Evolutionary conservation across 2,329 filamentous ascomycete species (phyloP).

Genomic region (Venturiaceae sp.): DNA sequence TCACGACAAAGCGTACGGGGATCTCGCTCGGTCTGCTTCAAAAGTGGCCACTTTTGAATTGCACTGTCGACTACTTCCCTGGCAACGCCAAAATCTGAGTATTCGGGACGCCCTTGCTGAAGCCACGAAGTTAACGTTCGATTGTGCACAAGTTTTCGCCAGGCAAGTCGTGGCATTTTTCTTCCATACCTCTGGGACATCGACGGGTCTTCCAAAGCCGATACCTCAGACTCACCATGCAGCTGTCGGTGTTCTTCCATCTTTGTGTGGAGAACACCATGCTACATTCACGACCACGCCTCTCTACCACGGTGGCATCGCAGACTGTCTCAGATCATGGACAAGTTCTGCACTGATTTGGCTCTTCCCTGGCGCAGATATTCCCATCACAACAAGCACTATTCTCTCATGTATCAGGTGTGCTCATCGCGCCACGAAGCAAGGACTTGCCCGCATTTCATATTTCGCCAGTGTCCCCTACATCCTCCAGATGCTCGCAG

Average conservation of each 20-base stretch:
- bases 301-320: conserved; percentile 55
- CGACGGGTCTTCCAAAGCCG: conserved; percentile 52
- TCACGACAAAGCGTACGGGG: conserved; percentile 31
- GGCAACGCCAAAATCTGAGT: background rate
- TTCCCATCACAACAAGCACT: conserved; percentile 47
- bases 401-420: conserved; percentile 38
- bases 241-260: conserved; percentile 45
- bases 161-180: conserved; percentile 43
- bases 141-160: conserved; percentile 9
- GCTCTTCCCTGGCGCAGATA: conserved; percentile 48
- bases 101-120: background rate
- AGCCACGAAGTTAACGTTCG: background rate
- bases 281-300: conserved; percentile 57
- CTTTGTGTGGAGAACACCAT: conserved; percentile 26
- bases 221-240: conserved; percentile 49
- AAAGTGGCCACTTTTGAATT: conserved; percentile 2
- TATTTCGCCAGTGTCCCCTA: conserved; percentile 60
- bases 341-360: conserved; percentile 49
- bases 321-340: conserved; percentile 54
- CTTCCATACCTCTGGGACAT: conserved; percentile 57
- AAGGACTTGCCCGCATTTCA: conserved; percentile 26
- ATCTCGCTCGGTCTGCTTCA: conserved; percentile 20
- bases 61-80: background rate
- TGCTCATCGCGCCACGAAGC: conserved; percentile 18
- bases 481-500: conserved; percentile 52